These are phyloP conservation scores for Theobroma cacao DNA, from an alignment of 345 rosid genomes.

Conservation along the genomic window DNA sequence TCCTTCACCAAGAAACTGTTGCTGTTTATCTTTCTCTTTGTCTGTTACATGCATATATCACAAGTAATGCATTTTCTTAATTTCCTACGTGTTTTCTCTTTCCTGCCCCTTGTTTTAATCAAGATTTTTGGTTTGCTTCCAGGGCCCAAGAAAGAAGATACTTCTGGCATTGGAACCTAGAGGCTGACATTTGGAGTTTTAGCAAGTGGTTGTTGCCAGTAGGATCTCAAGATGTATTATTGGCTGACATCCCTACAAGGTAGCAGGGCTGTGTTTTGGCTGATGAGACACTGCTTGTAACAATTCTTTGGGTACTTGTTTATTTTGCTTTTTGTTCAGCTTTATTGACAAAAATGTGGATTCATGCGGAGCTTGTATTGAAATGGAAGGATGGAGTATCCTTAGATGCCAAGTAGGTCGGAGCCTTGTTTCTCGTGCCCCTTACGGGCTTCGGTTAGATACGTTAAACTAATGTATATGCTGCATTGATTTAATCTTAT, in stretches of 20 bases:
- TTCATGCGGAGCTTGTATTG: not conserved
- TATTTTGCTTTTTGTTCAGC: not conserved
- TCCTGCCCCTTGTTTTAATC: not conserved
- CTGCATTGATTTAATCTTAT: not conserved
- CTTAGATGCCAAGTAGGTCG: not conserved
- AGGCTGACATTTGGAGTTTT: constrained; percentile 33
- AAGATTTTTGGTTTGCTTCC: constrained; percentile 24
- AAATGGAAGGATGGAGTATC: not conserved
- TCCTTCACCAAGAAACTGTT: not conserved
- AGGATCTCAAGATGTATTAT: constrained; percentile 12
- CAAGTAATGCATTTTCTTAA: not conserved
- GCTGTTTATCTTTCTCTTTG: not conserved
- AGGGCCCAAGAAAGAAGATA: constrained; percentile 99
- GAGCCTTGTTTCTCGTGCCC: too few species aligned
- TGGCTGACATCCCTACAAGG: constrained; percentile 11
- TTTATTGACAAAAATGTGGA: not conserved
- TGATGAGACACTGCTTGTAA: constrained; percentile 20
- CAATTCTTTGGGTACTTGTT: not conserved
- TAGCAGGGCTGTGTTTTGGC: constrained; percentile 23
- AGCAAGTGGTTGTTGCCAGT: not conserved
- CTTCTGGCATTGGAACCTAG: constrained; percentile 74
- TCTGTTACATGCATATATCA: not conserved
- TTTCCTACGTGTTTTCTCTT: not conserved
- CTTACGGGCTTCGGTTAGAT: not conserved
- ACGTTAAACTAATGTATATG: not conserved